A percentile compares a stretch with the other conserved stretches of the same genome.
These are phyloP conservation scores for Fusarium sp. DNA, from an alignment of 2,329 filamentous ascomycete genomes.

Conservation along the genomic window DNA sequence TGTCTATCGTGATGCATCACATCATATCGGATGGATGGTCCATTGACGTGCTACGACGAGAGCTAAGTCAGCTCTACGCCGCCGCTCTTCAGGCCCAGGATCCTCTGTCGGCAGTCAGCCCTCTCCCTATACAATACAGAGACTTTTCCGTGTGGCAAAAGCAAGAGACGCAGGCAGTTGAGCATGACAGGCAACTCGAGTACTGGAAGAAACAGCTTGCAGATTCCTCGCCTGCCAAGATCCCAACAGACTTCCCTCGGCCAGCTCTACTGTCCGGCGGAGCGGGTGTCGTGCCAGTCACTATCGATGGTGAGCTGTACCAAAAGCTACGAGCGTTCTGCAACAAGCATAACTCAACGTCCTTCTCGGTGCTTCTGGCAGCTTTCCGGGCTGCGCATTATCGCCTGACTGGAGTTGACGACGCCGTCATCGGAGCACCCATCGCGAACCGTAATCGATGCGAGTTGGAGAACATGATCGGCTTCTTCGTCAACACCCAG, in stretches of 20 bases:
- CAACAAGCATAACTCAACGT: conserved; percentile 4
- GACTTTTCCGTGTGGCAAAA: conserved; percentile 43
- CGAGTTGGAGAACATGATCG: conserved; percentile 35
- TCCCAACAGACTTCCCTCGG: conserved; percentile 28
- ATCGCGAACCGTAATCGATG: conserved; percentile 31
- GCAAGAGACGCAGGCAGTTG: conserved; percentile 9
- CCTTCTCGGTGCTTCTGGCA: conserved; percentile 33
- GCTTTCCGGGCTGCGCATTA: conserved; percentile 42
- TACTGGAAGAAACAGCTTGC: conserved; percentile 40
- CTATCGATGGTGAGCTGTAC: conserved; percentile 19
- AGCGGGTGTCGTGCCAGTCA: conserved; percentile 7
- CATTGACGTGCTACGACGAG: conserved; percentile 34
- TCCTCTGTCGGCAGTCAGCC: neutral
- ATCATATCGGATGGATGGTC: conserved; percentile 46
- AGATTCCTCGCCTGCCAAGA: conserved; percentile 24
- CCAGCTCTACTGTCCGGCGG: conserved; percentile 26
- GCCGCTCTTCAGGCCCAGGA: conserved; percentile 5
- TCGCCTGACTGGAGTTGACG: conserved; percentile 38
- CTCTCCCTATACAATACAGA: conserved; percentile 41
- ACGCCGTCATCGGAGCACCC: conserved; percentile 36
- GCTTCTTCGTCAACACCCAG: conserved; percentile 43
- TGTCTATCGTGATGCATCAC: conserved; percentile 45
- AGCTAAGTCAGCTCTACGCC: conserved; percentile 35
- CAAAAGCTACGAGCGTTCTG: conserved; percentile 18
- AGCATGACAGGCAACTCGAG: conserved; percentile 35